A percentile compares a stretch with the other conserved stretches of the same genome.
Evolutionary conservation across 2,329 filamentous ascomycete species (phyloP).

Genomic region (Fusarium udum): DNA sequence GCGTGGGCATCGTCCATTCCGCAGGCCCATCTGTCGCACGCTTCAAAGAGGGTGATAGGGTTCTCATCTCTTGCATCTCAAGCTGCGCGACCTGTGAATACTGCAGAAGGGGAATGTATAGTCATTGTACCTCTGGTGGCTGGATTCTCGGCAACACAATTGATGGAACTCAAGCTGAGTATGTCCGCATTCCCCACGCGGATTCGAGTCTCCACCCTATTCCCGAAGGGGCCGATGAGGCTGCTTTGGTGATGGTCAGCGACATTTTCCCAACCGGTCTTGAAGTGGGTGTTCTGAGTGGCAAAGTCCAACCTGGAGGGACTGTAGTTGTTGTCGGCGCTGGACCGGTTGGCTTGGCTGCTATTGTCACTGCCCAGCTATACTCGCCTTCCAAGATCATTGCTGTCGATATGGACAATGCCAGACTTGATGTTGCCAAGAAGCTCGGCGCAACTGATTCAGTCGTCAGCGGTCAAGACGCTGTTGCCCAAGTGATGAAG

Average conservation of each 20-base stretch:
- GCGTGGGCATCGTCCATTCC: slow-evolving; percentile 59
- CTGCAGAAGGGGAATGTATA: slow-evolving; percentile 61
- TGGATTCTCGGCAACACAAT: slow-evolving; percentile 64
- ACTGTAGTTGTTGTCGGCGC: slow-evolving; percentile 65
- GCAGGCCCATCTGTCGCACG: slow-evolving; percentile 56
- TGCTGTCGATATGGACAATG: slow-evolving; percentile 60
- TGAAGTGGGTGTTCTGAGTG: slow-evolving; percentile 63
- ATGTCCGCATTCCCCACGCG: slow-evolving; percentile 62
- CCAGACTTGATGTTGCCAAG: slow-evolving; percentile 57
- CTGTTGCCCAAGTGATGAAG: slow-evolving; percentile 51
- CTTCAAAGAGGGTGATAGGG: slow-evolving; percentile 60
- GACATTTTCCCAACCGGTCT: slow-evolving; percentile 67
- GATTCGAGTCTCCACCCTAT: slow-evolving; percentile 58
- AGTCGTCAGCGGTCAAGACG: slow-evolving; percentile 50
- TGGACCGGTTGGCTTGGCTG: slow-evolving; percentile 65
- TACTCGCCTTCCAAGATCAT: slow-evolving; percentile 63
- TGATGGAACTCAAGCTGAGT: slow-evolving; percentile 67
- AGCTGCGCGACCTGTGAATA: slow-evolving; percentile 61
- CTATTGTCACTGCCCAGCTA: slow-evolving; percentile 62
- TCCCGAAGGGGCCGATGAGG: slow-evolving; percentile 53
- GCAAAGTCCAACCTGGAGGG: slow-evolving; percentile 60
- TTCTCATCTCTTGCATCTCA: slow-evolving; percentile 62
- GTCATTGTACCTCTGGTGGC: slow-evolving; percentile 62
- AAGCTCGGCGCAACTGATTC: slow-evolving; percentile 59
- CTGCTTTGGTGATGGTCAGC: slow-evolving; percentile 59